Evolutionary conservation across 179 eudicot genomes (phyloP), one percentile per base, ranked within the genome.

Genomic region (Silene coronaria): DNA sequence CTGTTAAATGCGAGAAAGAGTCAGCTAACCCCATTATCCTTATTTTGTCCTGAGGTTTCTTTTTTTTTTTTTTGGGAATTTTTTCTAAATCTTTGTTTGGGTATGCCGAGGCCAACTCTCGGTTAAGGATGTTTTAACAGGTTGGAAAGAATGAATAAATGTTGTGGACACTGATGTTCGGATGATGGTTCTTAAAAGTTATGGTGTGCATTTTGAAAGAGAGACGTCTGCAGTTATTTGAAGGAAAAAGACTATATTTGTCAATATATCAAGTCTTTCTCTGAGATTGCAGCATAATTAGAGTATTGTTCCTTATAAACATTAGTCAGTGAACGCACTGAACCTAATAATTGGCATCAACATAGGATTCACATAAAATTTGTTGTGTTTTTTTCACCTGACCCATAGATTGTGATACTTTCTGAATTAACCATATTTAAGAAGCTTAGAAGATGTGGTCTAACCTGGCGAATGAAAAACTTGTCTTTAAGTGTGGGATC

Each of bases 381-480:
- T 71, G 59, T 46, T 14, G 27, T 69, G 57, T 22, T 69, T 45
- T 48, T 51, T 53, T 12, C 23, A 71, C 23, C 26, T 53, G 46
- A 51, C 23, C 74, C 14, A 16, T 26, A 48, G 23, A 26, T 26
- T 68, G 19, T 38, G 27, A 38, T 67, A 67, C 71, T n/a, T 67
- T 28, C 53, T 5, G 36, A 48, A 51, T 70, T 24, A 70, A 5
- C 13, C 13, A 48, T 51, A 24, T 48, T 51, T 51, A 22, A 70
- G 9, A 42, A 71, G 24, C 38, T 67, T 4, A 46, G 57, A 73
- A 64, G 38, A 59, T 19, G 12, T 57, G 64, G 73, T 82, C 87
- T 45, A 83, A 95, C 99, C 97, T 95, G 95, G 70, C 96, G 97
- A 84, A 95, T 88, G 81, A 87, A 95, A 87, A 81, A 95, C 86